Evolutionary conservation across 2,329 filamentous ascomycete species (phyloP), one percentile per base, ranked within the genome.

Genomic region (Monosporascus ibericus): DNA sequence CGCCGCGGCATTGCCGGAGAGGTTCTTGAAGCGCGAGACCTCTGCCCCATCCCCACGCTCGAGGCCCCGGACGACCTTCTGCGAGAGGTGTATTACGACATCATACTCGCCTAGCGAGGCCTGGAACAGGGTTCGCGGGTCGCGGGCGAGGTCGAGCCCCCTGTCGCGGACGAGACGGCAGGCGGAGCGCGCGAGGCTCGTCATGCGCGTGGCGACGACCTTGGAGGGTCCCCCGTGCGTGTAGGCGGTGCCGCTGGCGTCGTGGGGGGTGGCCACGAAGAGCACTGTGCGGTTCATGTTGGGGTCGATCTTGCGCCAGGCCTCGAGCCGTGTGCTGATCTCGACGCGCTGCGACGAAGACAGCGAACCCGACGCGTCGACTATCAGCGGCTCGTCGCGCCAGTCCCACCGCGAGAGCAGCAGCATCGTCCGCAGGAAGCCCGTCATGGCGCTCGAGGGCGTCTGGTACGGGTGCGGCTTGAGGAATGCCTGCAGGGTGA

Each of bases 391-490:
- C 50, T 91, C 86, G 7, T 85, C 77, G 27, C 88, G 83, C 94
- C 94, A 99, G 67, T 97, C 90, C 91, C 94, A 99, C 42, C 84
- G 80, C 1, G 91, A 84, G 15, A 99, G 76, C 68, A 92, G 87
- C 34, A 86, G 75, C 1, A 99, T 75, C 1, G 89, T 88, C 22
- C 92, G 84, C 27, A 95, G 71, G 65, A 99, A 92, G 5, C 89
- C 94, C 0, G 87, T 86, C 61, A 85, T 84, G 9, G 86, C 77
- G 60, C 86, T 92, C 0, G 87, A 87, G 0, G 95, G 92, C 0
- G 80, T 74, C 38, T 80, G 73, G 87, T 90, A 96, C 0, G 94
- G 91, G 59, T 88, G 85, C 0, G 91, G 88, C 48, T 87, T 82
- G 8, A 94, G 74, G 72, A 97, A 99, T 17, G 84, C 82, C 49